phyloP scores from a whole-genome alignment of 768 basidiomycete genomes.

The Boletus rufocinnamomeus region DNA sequence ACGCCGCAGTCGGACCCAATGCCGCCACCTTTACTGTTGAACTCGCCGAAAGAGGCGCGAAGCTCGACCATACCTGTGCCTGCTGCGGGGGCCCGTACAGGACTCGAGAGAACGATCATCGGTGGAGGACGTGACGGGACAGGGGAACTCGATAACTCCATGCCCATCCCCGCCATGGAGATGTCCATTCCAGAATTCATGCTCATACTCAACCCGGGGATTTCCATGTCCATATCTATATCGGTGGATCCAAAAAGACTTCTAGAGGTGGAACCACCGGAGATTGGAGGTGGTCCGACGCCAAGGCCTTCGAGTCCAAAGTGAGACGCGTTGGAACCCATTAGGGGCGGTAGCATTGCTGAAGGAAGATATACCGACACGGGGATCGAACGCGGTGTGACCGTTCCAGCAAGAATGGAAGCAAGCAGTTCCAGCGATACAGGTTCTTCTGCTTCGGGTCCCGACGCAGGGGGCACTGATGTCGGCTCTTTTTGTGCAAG shows the following conservation, averaged over 20 bases:
- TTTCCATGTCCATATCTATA: constrained; percentile 39
- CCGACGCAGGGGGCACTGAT: background rate
- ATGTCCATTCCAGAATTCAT: constrained; percentile 35
- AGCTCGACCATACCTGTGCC: constrained; percentile 69
- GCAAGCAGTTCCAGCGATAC: constrained; percentile 58
- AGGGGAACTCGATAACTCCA: constrained; percentile 35
- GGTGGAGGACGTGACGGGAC: constrained; percentile 43
- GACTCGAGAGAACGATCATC: constrained; percentile 65
- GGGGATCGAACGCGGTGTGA: constrained; percentile 47
- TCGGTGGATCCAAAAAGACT: constrained; percentile 35
- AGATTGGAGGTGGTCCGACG: constrained; percentile 26
- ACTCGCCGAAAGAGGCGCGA: constrained; percentile 60
- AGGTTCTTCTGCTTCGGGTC: constrained; percentile 35
- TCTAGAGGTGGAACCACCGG: constrained; percentile 26
- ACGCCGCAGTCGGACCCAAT: constrained; percentile 25
- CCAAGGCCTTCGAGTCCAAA: constrained; percentile 32
- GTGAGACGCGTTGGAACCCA: constrained; percentile 21
- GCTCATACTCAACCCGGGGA: constrained; percentile 38
- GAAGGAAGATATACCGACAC: constrained; percentile 69
- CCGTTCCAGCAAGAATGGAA: constrained; percentile 62
- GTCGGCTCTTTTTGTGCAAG: constrained; percentile 8
- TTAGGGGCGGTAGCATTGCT: constrained; percentile 26
- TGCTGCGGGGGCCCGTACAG: constrained; percentile 62
- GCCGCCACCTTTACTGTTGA: constrained; percentile 14
- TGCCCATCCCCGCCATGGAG: constrained; percentile 33